phyloP scores from a whole-genome alignment of 176 grass and related monocot genomes.

The Raddia guianensis region DNA sequence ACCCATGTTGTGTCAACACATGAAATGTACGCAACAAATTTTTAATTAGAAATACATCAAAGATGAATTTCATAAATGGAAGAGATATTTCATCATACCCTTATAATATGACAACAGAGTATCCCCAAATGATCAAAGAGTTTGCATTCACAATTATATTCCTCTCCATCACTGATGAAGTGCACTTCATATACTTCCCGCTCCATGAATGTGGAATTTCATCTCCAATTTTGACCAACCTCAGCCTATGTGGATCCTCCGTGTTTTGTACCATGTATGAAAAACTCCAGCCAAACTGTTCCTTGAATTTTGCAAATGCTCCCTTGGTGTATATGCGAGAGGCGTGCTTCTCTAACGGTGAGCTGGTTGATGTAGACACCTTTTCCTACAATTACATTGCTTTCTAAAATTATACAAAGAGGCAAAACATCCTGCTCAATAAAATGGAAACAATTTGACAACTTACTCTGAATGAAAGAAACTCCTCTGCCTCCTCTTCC shows the following conservation, averaged over 20 bases:
- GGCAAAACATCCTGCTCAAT: accelerated
- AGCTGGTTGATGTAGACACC: not conserved
- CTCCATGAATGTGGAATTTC: not conserved
- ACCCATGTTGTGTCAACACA: too few species aligned
- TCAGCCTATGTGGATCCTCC: accelerated
- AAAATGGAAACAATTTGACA: not conserved
- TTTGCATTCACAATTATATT: not conserved
- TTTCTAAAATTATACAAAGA: not conserved
- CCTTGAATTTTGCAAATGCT: not conserved
- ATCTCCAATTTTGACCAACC: not conserved
- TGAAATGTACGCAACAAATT: accelerated
- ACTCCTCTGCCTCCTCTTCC: not conserved
- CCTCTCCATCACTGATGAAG: accelerated
- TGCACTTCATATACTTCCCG: accelerated
- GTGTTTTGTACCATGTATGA: not conserved
- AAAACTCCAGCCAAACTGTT: not conserved
- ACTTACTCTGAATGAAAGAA: not conserved
- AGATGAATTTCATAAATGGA: accelerated
- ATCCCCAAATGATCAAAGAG: conserved; percentile 1
- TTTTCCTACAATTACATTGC: not conserved
- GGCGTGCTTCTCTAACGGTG: too few species aligned
- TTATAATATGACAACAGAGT: not conserved
- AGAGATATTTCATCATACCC: not conserved
- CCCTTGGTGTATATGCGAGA: not conserved
- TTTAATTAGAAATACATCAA: accelerated